Evolutionary conservation across 331 rosid species (phyloP), one percentile per base, ranked within the genome.

Genomic region (Pyracantha coccinea): DNA sequence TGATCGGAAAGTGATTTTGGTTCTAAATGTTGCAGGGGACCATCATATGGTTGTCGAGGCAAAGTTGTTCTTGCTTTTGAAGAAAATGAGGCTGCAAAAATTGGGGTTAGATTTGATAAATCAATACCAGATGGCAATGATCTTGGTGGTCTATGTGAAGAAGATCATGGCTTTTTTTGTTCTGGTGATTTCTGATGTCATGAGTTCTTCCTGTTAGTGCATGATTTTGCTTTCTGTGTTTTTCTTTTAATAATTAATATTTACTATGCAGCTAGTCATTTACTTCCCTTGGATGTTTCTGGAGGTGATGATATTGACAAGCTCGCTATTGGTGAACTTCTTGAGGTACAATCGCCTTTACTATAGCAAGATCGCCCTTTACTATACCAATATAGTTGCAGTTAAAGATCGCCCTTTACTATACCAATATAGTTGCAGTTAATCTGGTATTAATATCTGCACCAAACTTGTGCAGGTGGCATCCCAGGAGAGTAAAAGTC

Each of bases 71-170:
- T 91, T 78, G 76, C 95, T 78, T 94, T 94, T 80, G 99, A 94
- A 86, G 97, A 88, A 58, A 92, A 94, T 47, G 86, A 84, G 35
- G 83, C 85, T 66, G 89, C 99, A 32, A 94, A 92, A 90, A 85
- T 94, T 82, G 99, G 99, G 66, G 99, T 94, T 81, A 81, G 96
- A 81, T 94, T 94, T 85, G 99, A 94, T 70, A 90, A 92, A 81
- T 85, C 96, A 64, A 87, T 94, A 82, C 90, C 88, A 50, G 99
- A 94, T 81, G 99, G 99, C 31, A 94, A 90, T 80, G 89, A 94
- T 78, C 96, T 94, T 64, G 99, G 99, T 29, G 99, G 99, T 54
- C 91, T 71, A 77, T 91, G 97, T 31, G 97, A 94, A 83, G 91
- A 84, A 62, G 96, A 86, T 78, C 99, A 71, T 70, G 99, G 99